phyloP scores from a whole-genome alignment of 2,329 filamentous ascomycete species.

The Lecanosticta acicola region DNA sequence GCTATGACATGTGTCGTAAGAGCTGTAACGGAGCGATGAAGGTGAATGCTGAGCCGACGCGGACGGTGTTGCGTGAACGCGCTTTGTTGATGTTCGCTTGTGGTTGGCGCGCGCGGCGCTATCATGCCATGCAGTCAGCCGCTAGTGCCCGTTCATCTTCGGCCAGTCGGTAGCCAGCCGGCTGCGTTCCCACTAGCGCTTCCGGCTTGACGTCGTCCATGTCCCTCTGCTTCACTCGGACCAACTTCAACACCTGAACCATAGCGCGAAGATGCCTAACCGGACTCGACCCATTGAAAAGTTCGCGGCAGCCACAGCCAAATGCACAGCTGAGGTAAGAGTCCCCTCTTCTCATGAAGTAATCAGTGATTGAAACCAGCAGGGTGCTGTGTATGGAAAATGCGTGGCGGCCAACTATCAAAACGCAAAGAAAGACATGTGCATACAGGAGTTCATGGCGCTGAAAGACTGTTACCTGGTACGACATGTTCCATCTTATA shows the following conservation, averaged over 20 bases:
- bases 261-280: conserved; percentile 32
- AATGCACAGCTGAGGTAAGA: conserved; percentile 60
- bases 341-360: neutral
- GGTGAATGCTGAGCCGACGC: conserved; percentile 1
- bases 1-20: conserved; percentile 13
- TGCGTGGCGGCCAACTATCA: conserved; percentile 90
- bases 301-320: conserved; percentile 58
- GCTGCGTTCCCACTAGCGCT: too few species aligned
- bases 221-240: neutral
- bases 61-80: neutral
- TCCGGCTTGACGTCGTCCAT: conserved; percentile 9
- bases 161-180: neutral
- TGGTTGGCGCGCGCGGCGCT: conserved; percentile 4
- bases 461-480: conserved; percentile 87
- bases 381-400: conserved; percentile 84
- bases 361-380: conserved; percentile 4
- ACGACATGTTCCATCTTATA: conserved; percentile 29
- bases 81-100: neutral
- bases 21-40: conserved; percentile 2
- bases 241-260: neutral
- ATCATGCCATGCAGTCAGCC: neutral
- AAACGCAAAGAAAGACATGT: conserved; percentile 85
- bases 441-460: conserved; percentile 73
- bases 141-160: conserved; percentile 1
- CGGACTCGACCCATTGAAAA: conserved; percentile 62